Conservation (phyloP, 2,329 filamentous ascomycete genomes). For the Neocucurbitaria cava region DNA sequence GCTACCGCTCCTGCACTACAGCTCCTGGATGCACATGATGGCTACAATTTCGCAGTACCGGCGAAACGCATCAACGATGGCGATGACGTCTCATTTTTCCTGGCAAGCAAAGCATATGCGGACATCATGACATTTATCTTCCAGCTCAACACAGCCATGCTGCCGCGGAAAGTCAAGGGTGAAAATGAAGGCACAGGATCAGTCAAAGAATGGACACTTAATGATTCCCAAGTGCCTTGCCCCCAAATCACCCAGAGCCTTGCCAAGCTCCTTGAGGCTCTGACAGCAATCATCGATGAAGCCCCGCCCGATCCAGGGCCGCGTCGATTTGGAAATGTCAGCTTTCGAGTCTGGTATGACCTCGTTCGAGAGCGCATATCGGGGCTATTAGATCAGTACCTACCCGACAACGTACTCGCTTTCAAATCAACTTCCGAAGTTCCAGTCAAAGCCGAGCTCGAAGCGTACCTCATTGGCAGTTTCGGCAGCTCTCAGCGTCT, state of each 20-base stretch:
- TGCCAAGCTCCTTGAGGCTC: slow-evolving; percentile 68
- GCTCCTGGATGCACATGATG: slow-evolving; percentile 24
- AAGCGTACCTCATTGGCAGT: slow-evolving; percentile 78
- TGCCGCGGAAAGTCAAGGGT: slow-evolving; percentile 66
- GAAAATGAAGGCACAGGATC: slow-evolving; percentile 46
- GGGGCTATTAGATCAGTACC: slow-evolving; percentile 62
- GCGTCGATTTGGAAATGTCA: slow-evolving; percentile 88
- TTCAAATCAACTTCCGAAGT: slow-evolving; percentile 38
- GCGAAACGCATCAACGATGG: slow-evolving; percentile 85
- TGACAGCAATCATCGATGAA: slow-evolving; percentile 74
- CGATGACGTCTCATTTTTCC: slow-evolving; percentile 80
- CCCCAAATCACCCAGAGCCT: slow-evolving; percentile 69
- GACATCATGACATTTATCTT: slow-evolving; percentile 88
- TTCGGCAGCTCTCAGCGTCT: slow-evolving; percentile 90
- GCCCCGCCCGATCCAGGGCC: slow-evolving; percentile 86
- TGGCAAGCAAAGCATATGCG: slow-evolving; percentile 80
- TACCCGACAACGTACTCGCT: slow-evolving; percentile 59
- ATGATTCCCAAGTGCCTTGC: slow-evolving; percentile 53
- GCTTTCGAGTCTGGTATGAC: slow-evolving; percentile 83
- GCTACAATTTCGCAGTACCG: slow-evolving; percentile 67
- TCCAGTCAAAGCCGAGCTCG: slow-evolving; percentile 71
- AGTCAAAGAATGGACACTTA: slow-evolving; percentile 61
- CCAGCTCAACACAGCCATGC: slow-evolving; percentile 87
- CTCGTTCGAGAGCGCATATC: slow-evolving; percentile 68
- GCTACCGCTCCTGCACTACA: slow-evolving; percentile 27